Base-by-base conservation (phyloP, 768 basidiomycete species). In the Suillus plorans region DNA sequence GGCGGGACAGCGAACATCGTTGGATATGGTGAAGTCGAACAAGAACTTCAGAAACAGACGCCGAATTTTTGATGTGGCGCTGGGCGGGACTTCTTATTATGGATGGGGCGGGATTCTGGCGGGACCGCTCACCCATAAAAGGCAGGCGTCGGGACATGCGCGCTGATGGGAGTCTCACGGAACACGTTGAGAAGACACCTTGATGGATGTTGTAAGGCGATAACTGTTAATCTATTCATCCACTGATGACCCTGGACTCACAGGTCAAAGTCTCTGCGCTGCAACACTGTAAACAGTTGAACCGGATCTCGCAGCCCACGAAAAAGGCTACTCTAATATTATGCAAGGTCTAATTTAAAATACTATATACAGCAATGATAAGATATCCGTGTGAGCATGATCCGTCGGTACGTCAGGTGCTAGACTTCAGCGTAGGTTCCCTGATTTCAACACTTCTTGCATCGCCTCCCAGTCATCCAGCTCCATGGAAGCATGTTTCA, bases 1-100 rank as follows among this genome's bases (percentile, higher is more conserved):
- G 74, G 74, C 75, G 76, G 76, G 72, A 71, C 60, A 63, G 68
- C 70, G 74, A 55, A 69, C 71, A 49, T 69, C 67, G 73, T 28
- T 64, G 69, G 55, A 67, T 60, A 65, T 53, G 69, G 55, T 60
- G 66, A 68, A 36, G 64, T 63, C 62, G 60, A 68, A 64, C 42
- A 62, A 41, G 59, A 44, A 60, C 14, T n/a, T 5, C 4, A 58
- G 37, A 39, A 39, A 58, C 16, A 22, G 44, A 44, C 63, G 66
- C 66, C 25, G 25, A 49, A 52, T n/a, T 60, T 59, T 58, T 64
- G 49, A 62, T 62, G 42, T 44, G 53, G 53, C 14, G 18, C 7
- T 67, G 57, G 70, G 70, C 67, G 69, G 65, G 60, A 41, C 1
- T 61, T 22, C 74, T 37, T 64, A 66, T 72, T 64, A 0, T 42